Base-by-base conservation (phyloP, 139 green algal genomes). In the Coelastrella sp. region DNA sequence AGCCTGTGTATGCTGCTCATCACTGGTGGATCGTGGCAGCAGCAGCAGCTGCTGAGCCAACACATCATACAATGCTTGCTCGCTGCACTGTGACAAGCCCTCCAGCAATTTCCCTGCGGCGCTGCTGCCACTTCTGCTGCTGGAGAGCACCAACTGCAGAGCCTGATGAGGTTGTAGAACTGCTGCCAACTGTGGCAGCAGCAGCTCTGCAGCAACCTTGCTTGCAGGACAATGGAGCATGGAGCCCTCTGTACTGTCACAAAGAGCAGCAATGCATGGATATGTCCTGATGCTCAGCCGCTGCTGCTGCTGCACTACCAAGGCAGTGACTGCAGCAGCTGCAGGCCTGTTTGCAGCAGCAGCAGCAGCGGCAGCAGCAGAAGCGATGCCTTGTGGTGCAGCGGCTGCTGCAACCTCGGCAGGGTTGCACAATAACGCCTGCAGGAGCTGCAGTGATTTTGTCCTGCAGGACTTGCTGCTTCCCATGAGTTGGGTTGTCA, bases 361-460 rank as follows among this genome's bases (percentile, higher is more conserved):
- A 56, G 58, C 61, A 74, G 60, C 58, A 74, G 60, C 73, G 8
- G 78, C 78, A 73, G 80, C 15, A 56, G 58, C 61, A 74, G 60
- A 24, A 74, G 60, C 35, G 35, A 24, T 87, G 82, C 7, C 19
- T 7, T 27, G 22, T 63, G 82, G 14, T 61, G n/a, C 27, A 22
- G 8, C 25, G 8, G 61, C 60, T 79, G 81, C 81, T 56, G 66
- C 20, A 24, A 88, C 10, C 9, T 73, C n/a, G 8, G 70, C n/a
- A 56, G 84, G 65, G 22, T 27, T 58, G 27, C n/a, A 89, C 70
- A 75, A 66, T 10, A 90, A 59, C n/a, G 60, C 22, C 59, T 84
- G 74, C 85, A 84, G 85, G 15, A 90, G 74, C 25, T 75, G 85
- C 73, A 84, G 74, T 57, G 85, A 73, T 12, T 84, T 75, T 14